Conservation (phyloP, 2,329 filamentous ascomycete genomes). For the Scedosporium minutisporum region DNA sequence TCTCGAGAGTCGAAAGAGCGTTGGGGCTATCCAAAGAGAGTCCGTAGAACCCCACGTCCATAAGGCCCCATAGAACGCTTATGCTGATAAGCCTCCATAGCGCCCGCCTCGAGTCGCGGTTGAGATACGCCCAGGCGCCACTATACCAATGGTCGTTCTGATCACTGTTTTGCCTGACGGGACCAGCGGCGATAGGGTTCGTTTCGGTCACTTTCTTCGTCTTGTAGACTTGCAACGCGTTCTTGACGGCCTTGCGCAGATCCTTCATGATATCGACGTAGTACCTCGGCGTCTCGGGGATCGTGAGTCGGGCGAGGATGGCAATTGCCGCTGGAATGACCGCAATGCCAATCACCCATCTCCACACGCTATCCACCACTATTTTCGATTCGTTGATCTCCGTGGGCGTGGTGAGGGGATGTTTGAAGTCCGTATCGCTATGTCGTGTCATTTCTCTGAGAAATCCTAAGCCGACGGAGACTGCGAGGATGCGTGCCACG, state of each 20-base stretch:
- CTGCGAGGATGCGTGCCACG: conserved; percentile 36
- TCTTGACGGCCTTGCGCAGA: conserved; percentile 14
- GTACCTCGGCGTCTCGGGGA: conserved; percentile 36
- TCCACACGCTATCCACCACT: conserved; percentile 37
- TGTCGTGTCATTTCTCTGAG: conserved; percentile 15
- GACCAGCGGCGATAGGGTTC: neutral
- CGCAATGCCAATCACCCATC: conserved; percentile 37
- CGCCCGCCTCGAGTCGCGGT: conserved; percentile 12
- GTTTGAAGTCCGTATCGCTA: conserved; percentile 3
- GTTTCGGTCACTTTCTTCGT: neutral
- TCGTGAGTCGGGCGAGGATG: conserved; percentile 36
- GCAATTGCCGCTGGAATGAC: conserved; percentile 36
- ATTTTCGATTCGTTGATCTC: conserved; percentile 9
- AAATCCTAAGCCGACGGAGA: conserved; percentile 41
- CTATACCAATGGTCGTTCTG: conserved; percentile 6
- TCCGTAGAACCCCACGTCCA: conserved; percentile 47
- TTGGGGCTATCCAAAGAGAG: conserved; percentile 35
- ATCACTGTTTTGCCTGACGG: neutral
- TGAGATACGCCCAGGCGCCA: conserved; percentile 9
- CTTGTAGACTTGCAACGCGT: neutral
- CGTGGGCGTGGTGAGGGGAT: neutral
- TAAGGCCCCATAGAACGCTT: conserved; percentile 38
- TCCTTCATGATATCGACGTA: conserved; percentile 13
- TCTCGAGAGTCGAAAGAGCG: conserved; percentile 11
- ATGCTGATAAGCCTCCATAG: conserved; percentile 29